Percentiles rank a stretch among this genome's conserved stretches.
Conservation (phyloP, 1,139 yeast genomes). For the Taiozyma onychis region DNA sequence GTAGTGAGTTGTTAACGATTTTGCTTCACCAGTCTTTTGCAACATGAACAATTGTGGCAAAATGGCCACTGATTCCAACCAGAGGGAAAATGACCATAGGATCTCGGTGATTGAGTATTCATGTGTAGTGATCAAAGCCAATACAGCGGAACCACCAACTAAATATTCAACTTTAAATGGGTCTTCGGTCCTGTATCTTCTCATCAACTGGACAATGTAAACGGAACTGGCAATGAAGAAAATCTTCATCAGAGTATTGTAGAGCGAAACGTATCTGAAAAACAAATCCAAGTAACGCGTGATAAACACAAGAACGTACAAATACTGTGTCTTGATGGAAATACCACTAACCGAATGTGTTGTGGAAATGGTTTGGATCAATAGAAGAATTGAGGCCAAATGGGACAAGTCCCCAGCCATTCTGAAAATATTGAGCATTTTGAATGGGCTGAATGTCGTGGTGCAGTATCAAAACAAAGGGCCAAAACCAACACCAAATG, state of each 20-base stretch:
- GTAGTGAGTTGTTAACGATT: conserved; percentile 82
- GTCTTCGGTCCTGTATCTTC: conserved; percentile 42
- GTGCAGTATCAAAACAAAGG: not conserved
- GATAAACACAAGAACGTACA: conserved; percentile 72
- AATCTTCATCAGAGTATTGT: conserved; percentile 76
- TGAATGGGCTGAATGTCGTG: not conserved
- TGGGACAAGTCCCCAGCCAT: conserved; percentile 72
- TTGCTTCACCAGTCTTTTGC: conserved; percentile 87
- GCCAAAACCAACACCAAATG: no score
- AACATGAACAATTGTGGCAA: conserved; percentile 88
- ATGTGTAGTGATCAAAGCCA: conserved; percentile 62
- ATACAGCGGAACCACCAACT: conserved; percentile 53
- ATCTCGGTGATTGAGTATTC: conserved; percentile 58
- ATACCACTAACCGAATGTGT: conserved; percentile 75
- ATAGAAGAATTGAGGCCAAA: conserved; percentile 68
- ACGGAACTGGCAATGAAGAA: conserved; percentile 70
- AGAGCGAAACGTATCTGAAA: conserved; percentile 55
- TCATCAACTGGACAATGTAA: conserved; percentile 73
- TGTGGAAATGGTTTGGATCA: conserved; percentile 63
- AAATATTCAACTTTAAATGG: conserved; percentile 74
- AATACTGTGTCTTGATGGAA: conserved; percentile 79
- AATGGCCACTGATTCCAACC: conserved; percentile 90
- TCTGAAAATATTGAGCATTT: conserved; percentile 43
- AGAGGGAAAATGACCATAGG: conserved; percentile 70
- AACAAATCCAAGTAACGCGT: conserved; percentile 58